phyloP scores from a whole-genome alignment of 148 eudicot genomes.

The Tetragonia tetragonoides region DNA sequence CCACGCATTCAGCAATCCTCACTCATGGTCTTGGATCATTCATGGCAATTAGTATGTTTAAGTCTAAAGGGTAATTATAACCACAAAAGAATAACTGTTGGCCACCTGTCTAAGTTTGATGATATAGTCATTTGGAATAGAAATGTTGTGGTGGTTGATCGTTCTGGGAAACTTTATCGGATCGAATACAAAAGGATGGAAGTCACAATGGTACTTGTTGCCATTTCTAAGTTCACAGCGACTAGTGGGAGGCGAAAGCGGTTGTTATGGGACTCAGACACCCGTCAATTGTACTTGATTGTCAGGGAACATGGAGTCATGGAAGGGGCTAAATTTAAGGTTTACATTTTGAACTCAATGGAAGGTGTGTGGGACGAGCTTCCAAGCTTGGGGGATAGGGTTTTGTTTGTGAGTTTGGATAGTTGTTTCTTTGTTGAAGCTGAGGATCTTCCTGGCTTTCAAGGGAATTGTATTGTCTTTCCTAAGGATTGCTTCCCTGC shows the following conservation, averaged over 20 bases:
- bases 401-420: constrained; percentile 19
- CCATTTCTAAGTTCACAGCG: not conserved
- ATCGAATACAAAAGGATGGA: not conserved
- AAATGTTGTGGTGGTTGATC: not conserved
- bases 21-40: not conserved
- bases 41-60: not conserved
- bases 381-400: constrained; percentile 4
- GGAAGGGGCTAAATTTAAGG: not conserved
- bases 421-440: constrained; percentile 9
- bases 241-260: not conserved
- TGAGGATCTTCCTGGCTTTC: constrained; percentile 4
- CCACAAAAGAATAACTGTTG: not conserved
- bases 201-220: not conserved
- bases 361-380: not conserved
- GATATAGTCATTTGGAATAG: constrained; percentile 4
- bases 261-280: not conserved
- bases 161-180: constrained; percentile 1
- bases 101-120: constrained; percentile 9
- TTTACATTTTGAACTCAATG: constrained; percentile 1
- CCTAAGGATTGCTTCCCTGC: constrained; percentile 9
- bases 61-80: not conserved
- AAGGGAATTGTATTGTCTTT: constrained; percentile 8
- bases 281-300: constrained; percentile 1
- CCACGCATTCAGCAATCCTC: not conserved
- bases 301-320: not conserved